Conservation (phyloP, 78 protist species). For the Creolimax fragrantissima region DNA sequence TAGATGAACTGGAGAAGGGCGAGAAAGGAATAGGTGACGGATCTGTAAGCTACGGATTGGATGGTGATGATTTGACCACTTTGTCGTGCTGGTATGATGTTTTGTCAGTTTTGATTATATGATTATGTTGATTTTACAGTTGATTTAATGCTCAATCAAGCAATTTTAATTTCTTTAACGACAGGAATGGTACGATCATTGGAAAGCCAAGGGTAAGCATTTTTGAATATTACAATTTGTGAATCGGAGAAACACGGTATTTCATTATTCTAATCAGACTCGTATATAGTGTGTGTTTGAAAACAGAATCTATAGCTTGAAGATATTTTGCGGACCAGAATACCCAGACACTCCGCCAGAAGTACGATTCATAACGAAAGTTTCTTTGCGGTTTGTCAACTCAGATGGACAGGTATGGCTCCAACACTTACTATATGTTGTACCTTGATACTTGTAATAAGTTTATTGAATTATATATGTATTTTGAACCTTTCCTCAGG, state of each 20-base stretch:
- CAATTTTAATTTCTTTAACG: neutral
- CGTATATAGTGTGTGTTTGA: neutral
- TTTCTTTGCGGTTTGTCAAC: constrained; percentile 54
- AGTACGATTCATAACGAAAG: constrained; percentile 52
- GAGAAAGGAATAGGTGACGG: constrained; percentile 83
- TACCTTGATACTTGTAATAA: neutral
- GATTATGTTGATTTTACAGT: neutral
- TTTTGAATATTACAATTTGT: neutral
- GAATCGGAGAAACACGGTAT: neutral
- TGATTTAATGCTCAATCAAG: no score
- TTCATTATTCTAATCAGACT: neutral
- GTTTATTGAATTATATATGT: neutral
- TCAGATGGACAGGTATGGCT: neutral
- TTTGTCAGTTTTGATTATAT: neutral
- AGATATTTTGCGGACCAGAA: constrained; percentile 62
- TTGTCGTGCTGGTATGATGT: constrained; percentile 26
- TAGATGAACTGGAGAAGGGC: constrained; percentile 86
- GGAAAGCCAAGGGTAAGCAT: constrained; percentile 68
- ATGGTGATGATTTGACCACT: constrained; percentile 45
- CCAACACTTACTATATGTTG: neutral
- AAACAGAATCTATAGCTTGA: constrained; percentile 60
- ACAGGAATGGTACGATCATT: constrained; percentile 76
- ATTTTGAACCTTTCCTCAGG: neutral
- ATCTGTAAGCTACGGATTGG: constrained; percentile 70
- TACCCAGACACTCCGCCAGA: constrained; percentile 79